Base-by-base conservation (phyloP, 768 basidiomycete genomes). In the Cyathus striatus region DNA sequence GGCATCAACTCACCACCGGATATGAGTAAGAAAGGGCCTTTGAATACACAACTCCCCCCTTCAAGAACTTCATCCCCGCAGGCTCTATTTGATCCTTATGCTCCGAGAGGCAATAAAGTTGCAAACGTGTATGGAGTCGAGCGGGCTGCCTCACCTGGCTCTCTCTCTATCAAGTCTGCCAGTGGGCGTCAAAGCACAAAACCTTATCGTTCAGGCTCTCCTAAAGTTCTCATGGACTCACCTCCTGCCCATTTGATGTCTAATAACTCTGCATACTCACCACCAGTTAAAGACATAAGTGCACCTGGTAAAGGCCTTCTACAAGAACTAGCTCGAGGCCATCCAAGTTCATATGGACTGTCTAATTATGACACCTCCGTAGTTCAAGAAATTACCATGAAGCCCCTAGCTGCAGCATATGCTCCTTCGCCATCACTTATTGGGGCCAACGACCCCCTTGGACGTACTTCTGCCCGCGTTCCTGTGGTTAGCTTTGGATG, bases 401-500 rank as follows among this genome's bases (percentile, higher is more conserved):
- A 64, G 36, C 59, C 71, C 7, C 63, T 68, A 12, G 75, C 75
- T 36, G 65, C 71, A 3, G 74, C 78, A 12, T 92, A 92, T 60
- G 88, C 88, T 1, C 90, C 90, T 14, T 92, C 90, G 0, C 86
- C 90, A 0, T 90, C 90, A 0, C 67, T 90, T 16, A 56, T 90
- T 35, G 90, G 88, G 21, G 76, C 83, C 5, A 90, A 92, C 52
- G 90, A 92, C 57, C 87, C 88, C 4, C 64, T 92, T 2, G 81
- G 83, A 22, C 78, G 90, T 34, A 81, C 84, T 4, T 70, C 81
- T 2, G 78, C 76, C 42, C 78, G 80, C 26, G 78, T 83, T 6
- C 94, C 94, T 0, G 70, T 96, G 22, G 69, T 94, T 42, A 86
- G 81, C 48, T 96, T 97, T 53, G 95, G 95, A 0, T 93, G 94